Conservation (phyloP, 106 monocot species). For the Dioscorea dumetorum region DNA sequence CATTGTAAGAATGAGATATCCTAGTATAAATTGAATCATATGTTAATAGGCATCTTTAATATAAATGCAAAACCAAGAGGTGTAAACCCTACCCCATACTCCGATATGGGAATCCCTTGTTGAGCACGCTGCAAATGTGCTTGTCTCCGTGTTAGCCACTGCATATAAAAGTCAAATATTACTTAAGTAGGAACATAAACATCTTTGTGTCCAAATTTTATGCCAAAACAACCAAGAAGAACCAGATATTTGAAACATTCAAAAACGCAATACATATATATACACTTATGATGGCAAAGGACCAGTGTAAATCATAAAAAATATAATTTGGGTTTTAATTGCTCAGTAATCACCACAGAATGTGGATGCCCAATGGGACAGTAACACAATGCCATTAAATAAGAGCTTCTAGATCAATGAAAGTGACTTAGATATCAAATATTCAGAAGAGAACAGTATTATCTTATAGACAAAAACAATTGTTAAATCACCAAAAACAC, state of each 20-base stretch:
- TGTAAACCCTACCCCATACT: constrained; percentile 63
- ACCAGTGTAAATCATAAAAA: no score
- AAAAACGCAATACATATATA: no score
- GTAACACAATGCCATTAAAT: neutral
- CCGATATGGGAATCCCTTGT: constrained; percentile 91
- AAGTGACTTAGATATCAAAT: neutral
- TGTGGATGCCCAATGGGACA: neutral
- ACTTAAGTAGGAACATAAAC: neutral
- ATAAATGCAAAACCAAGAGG: neutral
- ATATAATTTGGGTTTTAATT: no score
- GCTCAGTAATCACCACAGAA: no score
- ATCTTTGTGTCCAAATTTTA: neutral
- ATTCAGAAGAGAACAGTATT: no score
- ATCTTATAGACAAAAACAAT: no score
- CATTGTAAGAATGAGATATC: no score
- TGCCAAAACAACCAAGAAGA: neutral
- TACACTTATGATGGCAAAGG: no score
- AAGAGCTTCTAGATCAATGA: neutral
- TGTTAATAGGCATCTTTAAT: no score
- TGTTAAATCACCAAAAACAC: no score
- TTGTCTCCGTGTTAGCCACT: constrained; percentile 82
- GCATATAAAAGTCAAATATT: constrained; percentile 1
- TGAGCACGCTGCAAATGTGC: constrained; percentile 79
- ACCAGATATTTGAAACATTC: no score
- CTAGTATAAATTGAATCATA: no score